phyloP scores from a whole-genome alignment of 495 filamentous ascomycete genomes.

The Aspergillus sparsus region DNA sequence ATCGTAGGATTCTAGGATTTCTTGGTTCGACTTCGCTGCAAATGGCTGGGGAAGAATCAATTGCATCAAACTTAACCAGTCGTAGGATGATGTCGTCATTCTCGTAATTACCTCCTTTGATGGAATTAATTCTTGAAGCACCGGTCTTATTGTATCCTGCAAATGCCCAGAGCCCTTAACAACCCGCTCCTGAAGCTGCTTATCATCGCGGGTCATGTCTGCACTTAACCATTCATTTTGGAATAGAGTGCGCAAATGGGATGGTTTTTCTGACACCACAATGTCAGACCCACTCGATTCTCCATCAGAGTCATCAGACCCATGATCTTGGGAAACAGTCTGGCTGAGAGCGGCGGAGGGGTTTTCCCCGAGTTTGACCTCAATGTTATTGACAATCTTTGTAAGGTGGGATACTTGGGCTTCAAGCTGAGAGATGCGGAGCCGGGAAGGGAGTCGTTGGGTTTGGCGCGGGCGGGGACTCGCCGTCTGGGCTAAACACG shows the following conservation, averaged over 20 bases:
- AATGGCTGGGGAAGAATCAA: slow-evolving; percentile 26
- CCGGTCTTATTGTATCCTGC: slow-evolving; percentile 12
- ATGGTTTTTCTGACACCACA: slow-evolving; percentile 23
- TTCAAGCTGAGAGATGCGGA: slow-evolving; percentile 30
- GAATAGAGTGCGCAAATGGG: slow-evolving; percentile 31
- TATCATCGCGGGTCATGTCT: slow-evolving; percentile 12
- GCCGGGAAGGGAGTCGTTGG: slow-evolving; percentile 26
- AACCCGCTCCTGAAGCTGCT: slow-evolving; percentile 12
- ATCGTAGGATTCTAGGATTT: slow-evolving; percentile 25
- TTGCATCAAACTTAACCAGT: slow-evolving; percentile 27
- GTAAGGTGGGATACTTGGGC: slow-evolving; percentile 26
- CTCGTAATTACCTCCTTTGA: slow-evolving; percentile 21
- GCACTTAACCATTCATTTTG: slow-evolving; percentile 34
- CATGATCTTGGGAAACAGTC: neutral
- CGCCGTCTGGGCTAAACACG: slow-evolving; percentile 28
- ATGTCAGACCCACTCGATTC: slow-evolving; percentile 24
- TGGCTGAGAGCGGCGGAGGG: slow-evolving; percentile 1
- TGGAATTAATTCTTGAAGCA: slow-evolving; percentile 29
- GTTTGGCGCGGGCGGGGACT: slow-evolving; percentile 16
- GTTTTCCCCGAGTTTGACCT: slow-evolving; percentile 23
- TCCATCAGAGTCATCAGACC: slow-evolving; percentile 9
- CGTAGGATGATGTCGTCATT: slow-evolving; percentile 19
- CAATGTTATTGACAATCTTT: slow-evolving; percentile 21
- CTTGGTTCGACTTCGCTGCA: slow-evolving; percentile 17
- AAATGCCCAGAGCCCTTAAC: slow-evolving; percentile 17